These are phyloP conservation scores for Acidiella bohemica DNA, from an alignment of 495 filamentous ascomycete genomes.

Conservation along the genomic window DNA sequence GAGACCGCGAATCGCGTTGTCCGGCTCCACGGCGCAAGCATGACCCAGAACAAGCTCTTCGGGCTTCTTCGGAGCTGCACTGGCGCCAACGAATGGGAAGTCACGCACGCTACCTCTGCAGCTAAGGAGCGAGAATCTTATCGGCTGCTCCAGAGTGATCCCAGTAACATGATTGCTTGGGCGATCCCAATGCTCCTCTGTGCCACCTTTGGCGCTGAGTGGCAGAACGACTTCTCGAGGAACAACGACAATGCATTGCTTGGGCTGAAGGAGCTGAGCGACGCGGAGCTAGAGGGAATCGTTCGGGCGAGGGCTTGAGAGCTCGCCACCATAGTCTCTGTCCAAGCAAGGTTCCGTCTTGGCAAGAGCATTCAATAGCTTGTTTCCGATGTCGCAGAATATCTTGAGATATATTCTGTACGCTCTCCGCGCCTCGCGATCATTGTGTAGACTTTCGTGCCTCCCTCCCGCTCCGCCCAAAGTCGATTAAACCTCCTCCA, in stretches of 20 bases:
- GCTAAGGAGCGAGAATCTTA: slow-evolving; percentile 8
- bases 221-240: background rate
- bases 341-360: no score
- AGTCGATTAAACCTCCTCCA: no score
- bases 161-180: background rate
- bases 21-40: slow-evolving; percentile 3
- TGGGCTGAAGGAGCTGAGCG: slow-evolving; percentile 8
- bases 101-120: background rate
- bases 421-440: no score
- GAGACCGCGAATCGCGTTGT: slow-evolving; percentile 18
- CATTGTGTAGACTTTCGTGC: no score
- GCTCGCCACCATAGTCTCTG: no score
- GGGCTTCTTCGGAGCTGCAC: no score
- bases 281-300: slow-evolving; percentile 1
- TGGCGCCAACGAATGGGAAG: slow-evolving; percentile 8
- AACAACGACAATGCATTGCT: slow-evolving; percentile 15
- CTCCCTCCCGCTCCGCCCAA: no score
- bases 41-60: slow-evolving; percentile 15
- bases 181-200: slow-evolving; percentile 5
- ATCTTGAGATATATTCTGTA: no score
- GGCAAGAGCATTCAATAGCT: no score
- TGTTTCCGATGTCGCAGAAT: no score
- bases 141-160: slow-evolving; percentile 2
- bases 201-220: slow-evolving; percentile 8
- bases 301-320: no score